These are phyloP conservation scores for Pterocarpus macrocarpus DNA, from an alignment of 306 rosid genomes.

Conservation along the genomic window DNA sequence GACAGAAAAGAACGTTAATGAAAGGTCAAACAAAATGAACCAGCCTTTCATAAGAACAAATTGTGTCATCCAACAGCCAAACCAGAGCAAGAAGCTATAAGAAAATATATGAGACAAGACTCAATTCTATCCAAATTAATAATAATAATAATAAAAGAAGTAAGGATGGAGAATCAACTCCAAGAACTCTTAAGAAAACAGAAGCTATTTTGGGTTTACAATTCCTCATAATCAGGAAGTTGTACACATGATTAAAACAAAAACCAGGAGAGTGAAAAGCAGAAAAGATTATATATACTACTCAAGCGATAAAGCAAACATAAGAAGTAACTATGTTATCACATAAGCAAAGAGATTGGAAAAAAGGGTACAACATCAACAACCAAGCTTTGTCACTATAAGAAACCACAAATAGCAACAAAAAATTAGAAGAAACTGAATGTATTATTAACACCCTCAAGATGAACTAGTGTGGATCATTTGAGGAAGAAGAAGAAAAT, in stretches of 20 bases:
- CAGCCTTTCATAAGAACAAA: conserved; percentile 8
- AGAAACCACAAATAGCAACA: no score
- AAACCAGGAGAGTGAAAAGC: not conserved
- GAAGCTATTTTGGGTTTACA: not conserved
- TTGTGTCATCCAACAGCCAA: not conserved
- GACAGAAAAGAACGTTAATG: conserved; percentile 20
- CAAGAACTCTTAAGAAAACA: conserved; percentile 13
- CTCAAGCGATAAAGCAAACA: not conserved
- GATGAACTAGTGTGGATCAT: no score
- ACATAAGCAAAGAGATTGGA: not conserved
- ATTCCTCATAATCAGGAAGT: conserved; percentile 4
- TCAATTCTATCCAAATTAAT: not conserved
- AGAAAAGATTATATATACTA: conserved; percentile 12
- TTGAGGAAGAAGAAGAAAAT: no score
- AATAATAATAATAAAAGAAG: not conserved
- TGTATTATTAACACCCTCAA: no score
- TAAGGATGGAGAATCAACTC: conserved; percentile 21
- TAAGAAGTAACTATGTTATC: conserved; percentile 7
- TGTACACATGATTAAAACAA: not conserved
- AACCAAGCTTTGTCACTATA: not conserved
- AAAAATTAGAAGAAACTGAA: no score
- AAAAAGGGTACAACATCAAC: no score
- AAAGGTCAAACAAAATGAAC: conserved; percentile 38
- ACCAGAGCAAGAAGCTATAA: conserved; percentile 20
- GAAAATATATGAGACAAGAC: conserved; percentile 9